Evolutionary conservation across 768 basidiomycete species (phyloP), one percentile per base, ranked within the genome.

Genomic region (Coprinopsis marcescibilis): DNA sequence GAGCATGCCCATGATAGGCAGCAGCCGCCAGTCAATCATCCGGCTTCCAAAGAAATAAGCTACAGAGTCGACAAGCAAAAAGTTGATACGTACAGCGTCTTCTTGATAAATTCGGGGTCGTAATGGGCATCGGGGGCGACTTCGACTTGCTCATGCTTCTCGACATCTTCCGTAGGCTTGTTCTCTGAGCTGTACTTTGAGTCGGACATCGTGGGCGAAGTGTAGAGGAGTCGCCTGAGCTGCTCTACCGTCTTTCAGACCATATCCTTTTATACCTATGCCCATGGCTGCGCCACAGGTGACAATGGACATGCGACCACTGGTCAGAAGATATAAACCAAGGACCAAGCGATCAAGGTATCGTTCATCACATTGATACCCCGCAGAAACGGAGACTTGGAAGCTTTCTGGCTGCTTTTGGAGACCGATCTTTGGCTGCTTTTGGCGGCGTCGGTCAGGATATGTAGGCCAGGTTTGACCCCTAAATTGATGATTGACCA

Each of bases 1-100:
- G 15, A 69, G 52, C 8, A 67, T 46, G 2, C 60, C 60, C 2
- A 67, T 54, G 11, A 68, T 51, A 7, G 67, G 66, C 11, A 67
- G 53, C 53, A 67, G 58, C 12, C 63, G 60, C 57, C 56, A 61
- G 48, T 67, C 67, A 17, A 67, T 50, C 34, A 52, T 55, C 35
- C 56, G 62, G 26, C 65, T 68, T 33, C 14, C 43, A 29, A 30
- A 35, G 13, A 45, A 20, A 17, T 51, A 11, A 49, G 12, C 23
- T 3, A 37, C n/a, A 17, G 20, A 5, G 21, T 1, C 19, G 19
- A 7, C 32, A 4, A 39, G 23, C 14, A 37, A 17, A 37, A 10
- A 26, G 29, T 39, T 14, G 26, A 20, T 39, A 50, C 55, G 17
- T 46, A 58, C 59, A 60, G 27, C 6, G 58, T 60, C 42, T 49